Percentiles rank a stretch among this genome's conserved stretches.
phyloP scores from a whole-genome alignment of 495 filamentous ascomycete genomes.

The Bombardia bombarda region DNA sequence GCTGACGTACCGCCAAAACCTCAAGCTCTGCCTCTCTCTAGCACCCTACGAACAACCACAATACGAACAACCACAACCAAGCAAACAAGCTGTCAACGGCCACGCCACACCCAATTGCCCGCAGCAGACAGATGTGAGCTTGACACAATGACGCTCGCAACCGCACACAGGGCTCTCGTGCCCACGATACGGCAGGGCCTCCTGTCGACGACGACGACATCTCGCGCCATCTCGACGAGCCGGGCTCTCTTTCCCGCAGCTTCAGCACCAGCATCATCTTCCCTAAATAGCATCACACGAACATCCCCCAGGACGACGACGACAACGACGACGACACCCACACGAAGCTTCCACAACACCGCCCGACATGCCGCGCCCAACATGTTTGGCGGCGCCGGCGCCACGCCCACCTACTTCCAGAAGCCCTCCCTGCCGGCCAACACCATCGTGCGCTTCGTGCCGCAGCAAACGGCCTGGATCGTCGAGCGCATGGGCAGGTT shows the following conservation, averaged over 20 bases:
- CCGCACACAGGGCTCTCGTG: slow-evolving; percentile 21
- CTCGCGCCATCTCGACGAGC: slow-evolving; percentile 10
- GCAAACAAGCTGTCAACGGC: background rate
- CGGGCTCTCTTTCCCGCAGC: too few species aligned
- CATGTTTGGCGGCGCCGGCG: slow-evolving; percentile 16
- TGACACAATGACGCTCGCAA: slow-evolving; percentile 27
- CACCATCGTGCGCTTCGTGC: slow-evolving; percentile 93
- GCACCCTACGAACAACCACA: background rate
- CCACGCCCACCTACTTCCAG: slow-evolving; percentile 50
- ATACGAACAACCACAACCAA: background rate
- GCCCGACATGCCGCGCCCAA: slow-evolving; percentile 8
- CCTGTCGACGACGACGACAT: background rate
- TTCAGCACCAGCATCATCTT: background rate
- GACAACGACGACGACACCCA: background rate
- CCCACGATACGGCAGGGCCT: slow-evolving; percentile 20
- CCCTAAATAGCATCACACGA: background rate
- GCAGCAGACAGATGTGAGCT: too few species aligned
- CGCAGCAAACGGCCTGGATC: slow-evolving; percentile 98
- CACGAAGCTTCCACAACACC: slow-evolving; percentile 26
- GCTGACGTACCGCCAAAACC: background rate
- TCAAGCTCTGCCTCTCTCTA: background rate
- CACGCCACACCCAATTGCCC: too few species aligned
- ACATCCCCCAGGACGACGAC: background rate
- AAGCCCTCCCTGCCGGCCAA: slow-evolving; percentile 69
- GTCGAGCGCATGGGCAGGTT: slow-evolving; percentile 99